These are phyloP conservation scores for Tricholoma furcatifolium DNA, from an alignment of 768 basidiomycete genomes.

Conservation along the genomic window DNA sequence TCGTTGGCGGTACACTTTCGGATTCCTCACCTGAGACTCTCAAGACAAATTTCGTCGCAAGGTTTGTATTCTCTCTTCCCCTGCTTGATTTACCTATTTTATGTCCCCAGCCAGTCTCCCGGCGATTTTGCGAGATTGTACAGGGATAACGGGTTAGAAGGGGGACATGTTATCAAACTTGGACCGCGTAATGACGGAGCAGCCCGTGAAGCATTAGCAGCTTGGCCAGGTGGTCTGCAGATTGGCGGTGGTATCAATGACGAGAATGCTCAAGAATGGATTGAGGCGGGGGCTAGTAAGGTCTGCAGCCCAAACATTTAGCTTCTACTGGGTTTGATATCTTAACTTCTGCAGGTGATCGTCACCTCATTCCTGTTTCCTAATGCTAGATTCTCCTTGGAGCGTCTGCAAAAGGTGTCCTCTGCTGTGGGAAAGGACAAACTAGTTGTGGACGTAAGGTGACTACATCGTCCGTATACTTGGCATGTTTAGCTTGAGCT, in stretches of 20 bases:
- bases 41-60: conserved; percentile 89
- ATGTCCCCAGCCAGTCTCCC: conserved; percentile 65
- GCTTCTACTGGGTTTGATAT: conserved; percentile 1
- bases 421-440: conserved; percentile 73
- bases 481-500: background rate
- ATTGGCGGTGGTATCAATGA: conserved; percentile 91
- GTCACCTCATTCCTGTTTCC: conserved; percentile 98
- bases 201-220: conserved; percentile 76
- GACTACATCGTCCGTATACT: background rate
- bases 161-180: conserved; percentile 96
- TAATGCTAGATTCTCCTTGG: conserved; percentile 69
- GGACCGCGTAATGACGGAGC: conserved; percentile 88
- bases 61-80: conserved; percentile 42
- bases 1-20: conserved; percentile 92
- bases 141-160: conserved; percentile 60
- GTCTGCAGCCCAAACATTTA: conserved; percentile 28
- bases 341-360: conserved; percentile 64
- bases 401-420: conserved; percentile 64
- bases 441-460: conserved; percentile 96
- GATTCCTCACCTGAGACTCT: conserved; percentile 58
- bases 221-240: conserved; percentile 88
- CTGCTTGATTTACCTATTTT: conserved; percentile 10
- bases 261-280: conserved; percentile 79
- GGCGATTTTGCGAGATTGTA: conserved; percentile 82
- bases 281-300: conserved; percentile 89